Evolutionary conservation across 768 basidiomycete genomes (phyloP), one percentile per base, ranked within the genome.

Genomic region (Naganishia randhawae): DNA sequence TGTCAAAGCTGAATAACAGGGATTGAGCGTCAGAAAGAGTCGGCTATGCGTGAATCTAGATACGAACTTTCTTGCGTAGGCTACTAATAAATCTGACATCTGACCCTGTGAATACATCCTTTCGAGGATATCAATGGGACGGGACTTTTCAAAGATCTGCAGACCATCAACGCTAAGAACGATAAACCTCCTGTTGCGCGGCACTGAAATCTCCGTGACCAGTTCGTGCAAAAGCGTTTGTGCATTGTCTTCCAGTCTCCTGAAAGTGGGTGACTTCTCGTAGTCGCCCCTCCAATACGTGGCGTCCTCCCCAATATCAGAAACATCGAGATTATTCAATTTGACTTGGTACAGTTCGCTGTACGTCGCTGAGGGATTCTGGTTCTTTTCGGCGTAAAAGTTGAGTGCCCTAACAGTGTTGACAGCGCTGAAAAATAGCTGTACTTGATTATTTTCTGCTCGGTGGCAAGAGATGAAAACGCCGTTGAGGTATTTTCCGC

Each of bases 111-210:
- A 94, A 83, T 22, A 90, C 86, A 8, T 87, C 25, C 22, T 88
- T 77, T 85, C 86, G 66, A 96, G 80, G 64, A 89, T 88, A 76
- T 97, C 94, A 57, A 94, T 78, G 3, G 92, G 87, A 45, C 92
- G 85, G 66, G 90, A 84, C 80, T 92, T 91, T 32, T 84, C 83
- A 66, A 94, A 81, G 76, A 91, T 87, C 16, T 88, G 88, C 71
- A 95, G 78, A 7, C 91, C 92, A 17, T 86, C 87, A 73, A 90
- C 92, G 29, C 89, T 92, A 68, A 96, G 80, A 70, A 97, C 85
- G 83, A 95, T 86, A 77, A 93, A 95, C 51, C 52, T 45, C 73
- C 91, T 88, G 54, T 84, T 84, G 25, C 89, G 83, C 13, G 84
- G 82, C 67, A 89, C 86, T n/a, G 85, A 86, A 73, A 89, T 88